Evolutionary conservation across 805 yeast species (phyloP).

Genomic region (Metschnikowia lunata): DNA sequence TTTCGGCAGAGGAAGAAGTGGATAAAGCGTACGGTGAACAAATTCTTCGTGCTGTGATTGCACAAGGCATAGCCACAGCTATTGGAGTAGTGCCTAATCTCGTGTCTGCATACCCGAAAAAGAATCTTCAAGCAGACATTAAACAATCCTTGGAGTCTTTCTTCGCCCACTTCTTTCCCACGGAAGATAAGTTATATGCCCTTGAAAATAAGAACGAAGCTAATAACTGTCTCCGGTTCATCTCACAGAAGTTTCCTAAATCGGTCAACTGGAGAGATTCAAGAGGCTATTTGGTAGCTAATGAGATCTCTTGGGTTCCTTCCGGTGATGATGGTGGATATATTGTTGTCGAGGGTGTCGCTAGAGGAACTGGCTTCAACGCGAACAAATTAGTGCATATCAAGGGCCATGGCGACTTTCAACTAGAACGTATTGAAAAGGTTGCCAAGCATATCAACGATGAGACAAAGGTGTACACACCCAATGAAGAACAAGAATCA

Average conservation of each 20-base stretch:
- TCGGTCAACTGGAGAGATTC: constrained; percentile 87
- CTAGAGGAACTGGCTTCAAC: constrained; percentile 81
- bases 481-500: constrained; percentile 47
- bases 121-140: constrained; percentile 67
- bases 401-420: constrained; percentile 89
- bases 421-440: constrained; percentile 62
- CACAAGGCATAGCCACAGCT: constrained; percentile 87
- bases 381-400: constrained; percentile 76
- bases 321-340: constrained; percentile 25
- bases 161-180: constrained; percentile 48
- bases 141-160: constrained; percentile 41
- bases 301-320: constrained; percentile 43
- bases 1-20: constrained; percentile 83
- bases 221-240: constrained; percentile 62
- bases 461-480: constrained; percentile 19
- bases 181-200: constrained; percentile 70
- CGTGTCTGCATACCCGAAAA: constrained; percentile 61
- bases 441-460: constrained; percentile 24
- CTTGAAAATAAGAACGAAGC: constrained; percentile 67
- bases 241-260: constrained; percentile 86
- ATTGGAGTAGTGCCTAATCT: constrained; percentile 77
- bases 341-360: constrained; percentile 72
- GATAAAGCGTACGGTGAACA: constrained; percentile 80
- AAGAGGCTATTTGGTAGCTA: constrained; percentile 85
- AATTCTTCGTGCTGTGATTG: constrained; percentile 77